phyloP scores from a whole-genome alignment of 23 red algal genomes.

The Cyanidium caldarium region DNA sequence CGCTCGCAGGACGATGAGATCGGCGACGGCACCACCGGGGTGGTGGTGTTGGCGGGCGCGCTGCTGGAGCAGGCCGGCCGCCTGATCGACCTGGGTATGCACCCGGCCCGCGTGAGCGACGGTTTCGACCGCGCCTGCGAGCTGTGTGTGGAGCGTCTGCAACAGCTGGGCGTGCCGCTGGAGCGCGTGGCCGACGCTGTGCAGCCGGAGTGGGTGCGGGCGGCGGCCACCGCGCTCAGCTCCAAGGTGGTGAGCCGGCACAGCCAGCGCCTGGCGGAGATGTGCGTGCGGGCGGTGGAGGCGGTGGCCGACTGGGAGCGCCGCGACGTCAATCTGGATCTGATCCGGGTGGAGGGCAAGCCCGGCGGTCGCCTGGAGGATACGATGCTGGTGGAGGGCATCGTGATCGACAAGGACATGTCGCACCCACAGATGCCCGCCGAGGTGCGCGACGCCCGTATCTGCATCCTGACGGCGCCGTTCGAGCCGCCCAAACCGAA shows the following conservation, averaged over 20 bases:
- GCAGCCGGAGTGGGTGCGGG: slow-evolving; percentile 58
- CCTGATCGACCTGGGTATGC: slow-evolving; percentile 85
- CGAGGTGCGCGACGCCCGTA: slow-evolving; percentile 70
- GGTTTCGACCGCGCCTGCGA: slow-evolving; percentile 83
- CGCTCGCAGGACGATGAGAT: slow-evolving; percentile 96
- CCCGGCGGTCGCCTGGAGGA: slow-evolving; percentile 91
- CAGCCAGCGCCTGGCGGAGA: slow-evolving; percentile 55
- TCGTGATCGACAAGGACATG: slow-evolving; percentile 97
- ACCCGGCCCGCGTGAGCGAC: slow-evolving; percentile 76
- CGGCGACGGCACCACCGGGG: slow-evolving; percentile 96
- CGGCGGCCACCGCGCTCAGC: slow-evolving; percentile 85
- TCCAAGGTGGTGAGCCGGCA: slow-evolving; percentile 90
- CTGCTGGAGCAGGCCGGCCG: slow-evolving; percentile 76
- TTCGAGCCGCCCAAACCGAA: slow-evolving; percentile 99
- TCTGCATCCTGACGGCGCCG: slow-evolving; percentile 87
- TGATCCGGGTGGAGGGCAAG: slow-evolving; percentile 93
- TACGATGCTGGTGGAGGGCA: slow-evolving; percentile 62
- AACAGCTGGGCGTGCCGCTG: slow-evolving; percentile 42
- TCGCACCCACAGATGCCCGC: slow-evolving; percentile 94
- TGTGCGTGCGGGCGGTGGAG: slow-evolving; percentile 76
- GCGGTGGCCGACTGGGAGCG: slow-evolving; percentile 88
- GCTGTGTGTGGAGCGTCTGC: neutral
- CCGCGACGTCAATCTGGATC: slow-evolving; percentile 85
- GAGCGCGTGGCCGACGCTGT: slow-evolving; percentile 35
- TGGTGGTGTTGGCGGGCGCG: slow-evolving; percentile 86